Evolutionary conservation across 2,329 filamentous ascomycete genomes (phyloP).

Genomic region (Aspergillus amoenus): DNA sequence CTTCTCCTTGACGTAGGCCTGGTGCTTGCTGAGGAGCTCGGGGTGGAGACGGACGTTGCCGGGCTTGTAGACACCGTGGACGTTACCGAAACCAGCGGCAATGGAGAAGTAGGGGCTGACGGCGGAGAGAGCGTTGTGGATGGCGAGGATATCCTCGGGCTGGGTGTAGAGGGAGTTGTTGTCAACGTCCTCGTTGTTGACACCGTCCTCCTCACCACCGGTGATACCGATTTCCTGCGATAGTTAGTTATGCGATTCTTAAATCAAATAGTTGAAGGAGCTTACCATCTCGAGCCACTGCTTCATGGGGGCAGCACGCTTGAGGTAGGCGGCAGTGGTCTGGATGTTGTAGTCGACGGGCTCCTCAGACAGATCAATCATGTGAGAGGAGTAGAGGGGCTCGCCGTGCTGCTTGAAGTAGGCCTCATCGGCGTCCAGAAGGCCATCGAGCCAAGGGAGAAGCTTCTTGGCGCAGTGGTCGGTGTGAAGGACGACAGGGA

Average conservation of each 20-base stretch:
- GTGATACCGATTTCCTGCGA: slow-evolving; percentile 83
- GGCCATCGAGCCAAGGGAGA: slow-evolving; percentile 93
- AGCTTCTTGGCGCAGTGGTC: slow-evolving; percentile 99
- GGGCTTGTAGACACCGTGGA: slow-evolving; percentile 98
- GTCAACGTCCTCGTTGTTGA: slow-evolving; percentile 97
- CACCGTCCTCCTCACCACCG: slow-evolving; percentile 95
- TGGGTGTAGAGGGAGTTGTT: slow-evolving; percentile 98
- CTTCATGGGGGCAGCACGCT: slow-evolving; percentile 94
- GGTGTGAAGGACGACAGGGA: slow-evolving; percentile 92
- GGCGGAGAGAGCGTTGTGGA: slow-evolving; percentile 79
- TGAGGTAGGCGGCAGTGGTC: slow-evolving; percentile 89
- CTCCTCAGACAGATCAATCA: slow-evolving; percentile 98
- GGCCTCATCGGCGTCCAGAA: slow-evolving; percentile 89
- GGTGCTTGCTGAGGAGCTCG: slow-evolving; percentile 95
- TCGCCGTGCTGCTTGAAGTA: slow-evolving; percentile 93
- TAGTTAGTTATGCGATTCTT: slow-evolving; percentile 4
- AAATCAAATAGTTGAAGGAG: slow-evolving; percentile 3
- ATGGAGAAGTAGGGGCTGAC: slow-evolving; percentile 98
- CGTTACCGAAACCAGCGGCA: slow-evolving; percentile 96
- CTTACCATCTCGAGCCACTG: slow-evolving; percentile 97
- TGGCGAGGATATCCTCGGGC: slow-evolving; percentile 90
- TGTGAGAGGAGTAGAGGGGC: slow-evolving; percentile 94
- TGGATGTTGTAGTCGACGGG: slow-evolving; percentile 83
- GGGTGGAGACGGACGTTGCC: slow-evolving; percentile 97
- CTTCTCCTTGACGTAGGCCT: slow-evolving; percentile 84